Base-by-base conservation (phyloP, 768 basidiomycete species). In the Lentinus tigrinus region DNA sequence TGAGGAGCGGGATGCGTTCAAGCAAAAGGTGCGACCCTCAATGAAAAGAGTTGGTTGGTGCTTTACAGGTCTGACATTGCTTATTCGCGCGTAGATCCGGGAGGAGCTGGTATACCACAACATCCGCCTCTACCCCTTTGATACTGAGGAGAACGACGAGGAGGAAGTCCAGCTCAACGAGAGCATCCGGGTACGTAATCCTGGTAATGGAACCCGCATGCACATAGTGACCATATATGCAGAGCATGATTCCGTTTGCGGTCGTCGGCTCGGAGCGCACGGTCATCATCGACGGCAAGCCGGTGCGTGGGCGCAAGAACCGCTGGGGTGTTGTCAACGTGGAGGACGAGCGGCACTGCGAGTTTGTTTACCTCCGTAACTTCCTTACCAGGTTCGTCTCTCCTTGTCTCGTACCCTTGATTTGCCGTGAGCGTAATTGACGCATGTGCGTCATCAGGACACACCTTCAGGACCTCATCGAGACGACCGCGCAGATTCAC, bases 251-350 rank as follows among this genome's bases (percentile, higher is more conserved):
- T 65, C 96, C 96, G 26, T 98, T 98, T 72, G 95, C 96, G 11
- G 85, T 99, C 51, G 94, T 99, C 34, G 96, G 96, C n/a, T 98
- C 95, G 0, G 96, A 98, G 74, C 87, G 86, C 66, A 93, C 87
- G 67, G 94, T 99, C 48, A 89, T 96, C 73, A 91, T 98, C 63
- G 95, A 95, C 63, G 96, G 96, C 68, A 94, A 94, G 77, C 81
- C 93, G 9, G 95, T 98, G 54, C 88, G 95, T 27, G 96, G 94
- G 1, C 87, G 96, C 67, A 95, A 95, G 83, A 98, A 95, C 77
- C 89, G 95, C 49, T 99, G 95, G 93, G 96, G 96, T 48, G 93
- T 96, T 14, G 93, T 99, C 71, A 98, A 98, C 70, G 95, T 98
- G 54, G 96, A 99, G 74, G 91, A 98, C 71, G 89, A 92, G 75